Percentiles rank a stretch among this genome's conserved stretches.
Evolutionary conservation across 345 rosid species (phyloP).

Genomic region (Draba incana): DNA sequence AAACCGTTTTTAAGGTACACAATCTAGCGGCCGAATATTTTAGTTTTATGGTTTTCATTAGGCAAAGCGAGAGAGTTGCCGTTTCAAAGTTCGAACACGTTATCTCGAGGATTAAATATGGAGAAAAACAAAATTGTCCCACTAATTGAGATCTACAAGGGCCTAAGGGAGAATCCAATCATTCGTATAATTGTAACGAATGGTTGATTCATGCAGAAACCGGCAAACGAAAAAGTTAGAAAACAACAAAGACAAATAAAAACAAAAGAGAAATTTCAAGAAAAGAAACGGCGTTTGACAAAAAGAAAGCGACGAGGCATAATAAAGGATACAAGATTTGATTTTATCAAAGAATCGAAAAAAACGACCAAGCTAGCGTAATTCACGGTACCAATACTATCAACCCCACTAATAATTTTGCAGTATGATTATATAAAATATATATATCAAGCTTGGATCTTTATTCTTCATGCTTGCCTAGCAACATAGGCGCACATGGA

Average conservation of each 20-base stretch:
- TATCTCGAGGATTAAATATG: neutral
- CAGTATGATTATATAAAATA: constrained; percentile 13
- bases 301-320: constrained; percentile 29
- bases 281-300: constrained; percentile 25
- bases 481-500: constrained; percentile 39
- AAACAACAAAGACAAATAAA: constrained; percentile 14
- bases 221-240: constrained; percentile 4
- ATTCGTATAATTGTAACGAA: constrained; percentile 7
- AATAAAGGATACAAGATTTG: constrained; percentile 29
- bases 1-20: neutral
- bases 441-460: constrained; percentile 23
- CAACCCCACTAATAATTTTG: constrained; percentile 40
- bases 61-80: neutral
- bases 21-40: neutral
- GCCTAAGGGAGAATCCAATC: constrained; percentile 3
- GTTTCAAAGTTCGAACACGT: neutral
- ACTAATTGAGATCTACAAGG: constrained; percentile 5
- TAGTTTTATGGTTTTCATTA: neutral
- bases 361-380: constrained; percentile 33
- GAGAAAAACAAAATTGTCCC: neutral
- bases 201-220: constrained; percentile 10
- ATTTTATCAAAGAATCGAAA: neutral
- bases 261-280: constrained; percentile 20
- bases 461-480: constrained; percentile 28
- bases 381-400: constrained; percentile 37